phyloP scores from a whole-genome alignment of 352 stramenopile genomes.

The Globisporangium nodosum region DNA sequence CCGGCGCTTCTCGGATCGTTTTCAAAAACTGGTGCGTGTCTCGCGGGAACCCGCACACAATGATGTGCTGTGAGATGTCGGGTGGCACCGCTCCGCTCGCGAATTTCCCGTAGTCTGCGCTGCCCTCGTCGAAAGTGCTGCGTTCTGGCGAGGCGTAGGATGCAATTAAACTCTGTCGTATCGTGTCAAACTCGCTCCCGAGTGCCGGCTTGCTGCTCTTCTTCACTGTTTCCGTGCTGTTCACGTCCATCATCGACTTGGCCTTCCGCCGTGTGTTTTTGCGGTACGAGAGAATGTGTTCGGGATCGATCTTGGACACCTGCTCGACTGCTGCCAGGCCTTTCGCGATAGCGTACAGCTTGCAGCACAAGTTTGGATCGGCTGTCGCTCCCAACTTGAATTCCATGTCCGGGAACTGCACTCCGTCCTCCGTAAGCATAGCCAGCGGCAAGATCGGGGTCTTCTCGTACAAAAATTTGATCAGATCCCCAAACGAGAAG shows the following conservation, averaged over 20 bases:
- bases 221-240: conserved; percentile 18
- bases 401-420: conserved; percentile 68
- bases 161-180: conserved; percentile 48
- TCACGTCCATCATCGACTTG: conserved; percentile 27
- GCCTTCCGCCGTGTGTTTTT: conserved; percentile 64
- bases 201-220: conserved; percentile 63
- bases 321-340: conserved; percentile 44
- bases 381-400: conserved; percentile 73
- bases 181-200: conserved; percentile 51
- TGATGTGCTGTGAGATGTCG: conserved; percentile 45
- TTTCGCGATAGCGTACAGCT: conserved; percentile 71
- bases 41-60: conserved; percentile 60
- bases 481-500: conserved; percentile 73
- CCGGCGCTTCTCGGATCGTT: conserved; percentile 53
- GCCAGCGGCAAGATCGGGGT: conserved; percentile 55
- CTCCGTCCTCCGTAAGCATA: conserved; percentile 57
- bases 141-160: conserved; percentile 40
- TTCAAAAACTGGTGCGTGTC: conserved; percentile 70
- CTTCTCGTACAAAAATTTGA: conserved; percentile 77
- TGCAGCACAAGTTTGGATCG: conserved; percentile 76
- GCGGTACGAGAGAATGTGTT: conserved; percentile 72
- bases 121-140: conserved; percentile 15
- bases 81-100: conserved; percentile 29
- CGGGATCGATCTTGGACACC: conserved; percentile 53
- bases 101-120: conserved; percentile 51